Evolutionary conservation across 805 yeast genomes (phyloP), one percentile per base, ranked within the genome.

Genomic region (Starmerella stigmatis): DNA sequence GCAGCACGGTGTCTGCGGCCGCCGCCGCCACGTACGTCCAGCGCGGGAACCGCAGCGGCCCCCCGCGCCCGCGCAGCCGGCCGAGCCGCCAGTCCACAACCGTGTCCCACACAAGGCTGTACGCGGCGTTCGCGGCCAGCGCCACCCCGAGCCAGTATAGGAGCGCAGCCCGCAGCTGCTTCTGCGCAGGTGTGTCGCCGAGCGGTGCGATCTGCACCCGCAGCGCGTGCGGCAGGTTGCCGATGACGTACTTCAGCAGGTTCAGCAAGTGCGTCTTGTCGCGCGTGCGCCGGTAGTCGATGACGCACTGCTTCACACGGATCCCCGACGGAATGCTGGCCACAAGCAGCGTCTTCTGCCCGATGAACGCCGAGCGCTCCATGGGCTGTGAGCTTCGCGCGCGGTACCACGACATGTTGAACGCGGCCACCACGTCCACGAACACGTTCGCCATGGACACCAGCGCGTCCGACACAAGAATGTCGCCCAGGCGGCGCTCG

Each of bases 81-180:
- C 23, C 33, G n/a, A 50, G 44, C 12, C 38, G 37, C 98, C 98
- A 92, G 65, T 92, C 99, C 72, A 76, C 76, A 41, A 73, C 72
- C 11, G 89, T 63, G 62, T 92, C 99, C 99, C 99, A 92, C 45
- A 76, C 65, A 49, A 85, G 82, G 13, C 94, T 74, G 61, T 82
- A 92, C 0, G 75, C 56, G 0, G 97, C 81, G 59, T 83, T 86
- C 32, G 82, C 56, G 1, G 79, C 57, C 48, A 72, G 76, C 55
- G 66, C 65, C 54, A 60, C 55, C 60, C 67, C 64, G 2, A 63
- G 30, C 22, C 53, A 43, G 26, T 44, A 38, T 10, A 43, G 30
- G 12, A 47, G 26, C 12, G 37, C 22, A 30, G 2, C 22, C 19
- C 37, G 26, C 8, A 20, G 22, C n/a, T 19, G 16, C n/a, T 36